phyloP scores from a whole-genome alignment of 257 asterid species.

The Fraxinus americana region DNA sequence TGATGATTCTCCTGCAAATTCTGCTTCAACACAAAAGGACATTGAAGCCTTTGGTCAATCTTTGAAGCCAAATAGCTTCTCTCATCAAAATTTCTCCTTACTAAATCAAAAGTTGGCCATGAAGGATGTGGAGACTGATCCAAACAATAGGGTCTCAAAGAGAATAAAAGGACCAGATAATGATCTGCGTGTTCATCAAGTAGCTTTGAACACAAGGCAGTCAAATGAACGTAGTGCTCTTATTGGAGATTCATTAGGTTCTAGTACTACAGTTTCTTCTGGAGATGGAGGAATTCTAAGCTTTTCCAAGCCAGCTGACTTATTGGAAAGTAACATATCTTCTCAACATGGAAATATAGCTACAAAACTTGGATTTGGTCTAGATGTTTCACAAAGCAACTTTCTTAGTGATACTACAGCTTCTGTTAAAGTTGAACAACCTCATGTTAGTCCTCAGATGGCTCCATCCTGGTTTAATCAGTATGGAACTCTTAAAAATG shows the following conservation, averaged over 20 bases:
- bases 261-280: conserved; percentile 37
- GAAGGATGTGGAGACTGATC: conserved; percentile 57
- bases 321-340: conserved; percentile 37
- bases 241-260: conserved; percentile 44
- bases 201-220: conserved; percentile 34
- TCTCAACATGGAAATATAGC: conserved; percentile 50
- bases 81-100: conserved; percentile 52
- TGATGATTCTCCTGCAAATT: conserved; percentile 63
- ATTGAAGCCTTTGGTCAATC: conserved; percentile 85
- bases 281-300: conserved; percentile 47
- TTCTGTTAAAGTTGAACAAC: conserved; percentile 35
- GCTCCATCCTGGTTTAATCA: conserved; percentile 87
- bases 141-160: conserved; percentile 55
- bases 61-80: conserved; percentile 59
- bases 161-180: conserved; percentile 60
- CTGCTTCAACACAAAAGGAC: conserved; percentile 59
- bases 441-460: conserved; percentile 65
- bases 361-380: conserved; percentile 32
- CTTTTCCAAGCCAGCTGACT: conserved; percentile 44
- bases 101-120: conserved; percentile 56
- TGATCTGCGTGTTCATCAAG: conserved; percentile 38
- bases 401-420: conserved; percentile 21
- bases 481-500: conserved; percentile 63
- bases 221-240: conserved; percentile 43
- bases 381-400: conserved; percentile 37